These are phyloP conservation scores for Saitozyma podzolica DNA, from an alignment of 768 basidiomycete genomes.

Conservation along the genomic window DNA sequence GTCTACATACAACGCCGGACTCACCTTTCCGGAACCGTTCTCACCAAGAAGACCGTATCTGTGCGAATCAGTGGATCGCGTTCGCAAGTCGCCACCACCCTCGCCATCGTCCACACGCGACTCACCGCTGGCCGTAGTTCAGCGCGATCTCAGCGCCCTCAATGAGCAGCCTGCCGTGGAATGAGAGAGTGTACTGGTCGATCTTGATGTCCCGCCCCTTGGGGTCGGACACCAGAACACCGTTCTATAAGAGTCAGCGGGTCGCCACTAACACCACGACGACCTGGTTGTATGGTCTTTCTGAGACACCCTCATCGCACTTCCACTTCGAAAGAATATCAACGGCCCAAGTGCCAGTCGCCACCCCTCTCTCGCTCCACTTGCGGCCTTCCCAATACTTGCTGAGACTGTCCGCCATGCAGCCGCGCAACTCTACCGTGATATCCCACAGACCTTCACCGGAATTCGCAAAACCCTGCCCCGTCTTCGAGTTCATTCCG, in stretches of 20 bases:
- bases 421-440: too few species aligned
- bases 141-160: constrained; percentile 54
- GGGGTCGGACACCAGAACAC: constrained; percentile 86
- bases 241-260: constrained; percentile 60
- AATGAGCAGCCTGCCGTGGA: constrained; percentile 80
- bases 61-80: background rate
- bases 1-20: constrained; percentile 10
- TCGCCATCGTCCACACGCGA: background rate
- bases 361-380: background rate
- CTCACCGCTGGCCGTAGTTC: constrained; percentile 53
- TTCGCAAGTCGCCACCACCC: background rate
- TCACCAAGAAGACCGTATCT: constrained; percentile 91
- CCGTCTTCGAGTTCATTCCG: too few species aligned
- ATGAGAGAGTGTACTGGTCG: constrained; percentile 89
- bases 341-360: too few species aligned
- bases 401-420: too few species aligned
- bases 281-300: too few species aligned
- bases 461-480: too few species aligned
- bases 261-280: too few species aligned
- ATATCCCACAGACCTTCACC: too few species aligned
- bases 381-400: background rate
- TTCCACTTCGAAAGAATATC: too few species aligned
- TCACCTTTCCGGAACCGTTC: constrained; percentile 97
- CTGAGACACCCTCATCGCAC: too few species aligned
- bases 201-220: constrained; percentile 98